phyloP scores from a whole-genome alignment of 176 grass and related monocot species.

The Rhynchospora breviuscula region DNA sequence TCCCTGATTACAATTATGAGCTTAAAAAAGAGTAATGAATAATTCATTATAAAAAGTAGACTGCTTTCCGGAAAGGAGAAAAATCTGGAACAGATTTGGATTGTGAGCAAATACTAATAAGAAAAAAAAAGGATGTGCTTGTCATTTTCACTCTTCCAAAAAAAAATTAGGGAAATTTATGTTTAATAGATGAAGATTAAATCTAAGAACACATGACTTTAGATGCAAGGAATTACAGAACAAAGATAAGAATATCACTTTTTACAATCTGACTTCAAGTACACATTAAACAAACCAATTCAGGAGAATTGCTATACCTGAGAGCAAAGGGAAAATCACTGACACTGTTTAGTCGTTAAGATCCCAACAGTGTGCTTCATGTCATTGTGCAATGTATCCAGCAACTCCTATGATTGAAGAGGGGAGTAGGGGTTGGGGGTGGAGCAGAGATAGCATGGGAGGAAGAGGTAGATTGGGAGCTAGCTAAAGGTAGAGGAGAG shows the following conservation, averaged over 20 bases:
- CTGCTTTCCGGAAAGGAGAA: background rate
- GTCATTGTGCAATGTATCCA: no score
- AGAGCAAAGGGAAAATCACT: no score
- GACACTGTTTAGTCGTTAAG: no score
- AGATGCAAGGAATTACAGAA: background rate
- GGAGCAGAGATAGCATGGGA: no score
- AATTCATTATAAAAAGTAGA: background rate
- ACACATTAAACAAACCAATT: slow-evolving; percentile 16
- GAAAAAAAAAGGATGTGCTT: background rate
- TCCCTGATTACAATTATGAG: background rate
- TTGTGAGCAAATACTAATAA: background rate
- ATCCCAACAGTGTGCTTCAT: no score
- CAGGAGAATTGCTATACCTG: no score
- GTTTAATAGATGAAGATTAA: background rate
- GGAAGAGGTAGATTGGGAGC: no score
- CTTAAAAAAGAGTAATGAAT: background rate
- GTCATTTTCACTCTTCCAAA: background rate
- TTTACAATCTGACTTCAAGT: slow-evolving; percentile 2
- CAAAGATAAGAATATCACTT: slow-evolving; percentile 12
- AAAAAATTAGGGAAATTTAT: background rate
- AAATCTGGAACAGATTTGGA: background rate
- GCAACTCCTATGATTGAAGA: no score
- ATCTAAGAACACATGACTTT: background rate
- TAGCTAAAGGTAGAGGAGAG: no score
- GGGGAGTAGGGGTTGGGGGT: no score